Evolutionary conservation across 2,329 filamentous ascomycete species (phyloP), one percentile per base, ranked within the genome.

Genomic region (Colletotrichum incanum): DNA sequence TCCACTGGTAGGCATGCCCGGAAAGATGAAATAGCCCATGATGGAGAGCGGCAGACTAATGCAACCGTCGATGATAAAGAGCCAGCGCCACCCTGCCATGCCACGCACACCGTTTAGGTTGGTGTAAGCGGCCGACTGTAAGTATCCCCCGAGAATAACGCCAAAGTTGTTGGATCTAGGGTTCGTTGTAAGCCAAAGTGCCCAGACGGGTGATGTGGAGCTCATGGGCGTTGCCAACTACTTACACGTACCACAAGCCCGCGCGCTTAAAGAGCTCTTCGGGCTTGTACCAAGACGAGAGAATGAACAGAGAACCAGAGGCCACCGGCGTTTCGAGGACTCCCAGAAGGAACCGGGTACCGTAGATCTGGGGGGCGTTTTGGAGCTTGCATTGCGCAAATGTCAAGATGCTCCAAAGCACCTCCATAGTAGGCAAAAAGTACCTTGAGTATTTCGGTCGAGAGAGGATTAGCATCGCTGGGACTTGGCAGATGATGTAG

Each of bases 61-160:
- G 39, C 88, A 82, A 0, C 87, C 88, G 64, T 89, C 87, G 34
- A 90, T 88, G 14, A 89, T 85, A 61, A 89, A 90, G 0, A 89
- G 78, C 86, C 83, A 87, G 58, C 82, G 78, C 86, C 86, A 89
- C 0, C 87, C 87, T 0, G 84, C 78, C 77, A 86, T 83, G 0
- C 86, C 87, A 5, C 78, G 79, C 0, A 85, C 80, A 0, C 86
- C 86, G 23, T 86, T 85, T 0, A 88, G 80, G 34, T 86, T 86
- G 16, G 80, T 85, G 74, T 89, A 88, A 0, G 86, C 86, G 0
- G 77, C 80, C 1, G 81, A 79, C 75, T 82, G 81, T 0, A 82
- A 75, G 34, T 82, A 82, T 0, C 78, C 76, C 23, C 74, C 73
- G 26, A 77, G 75, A 71, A 77, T 77, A 16, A 78, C 78, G 0